A percentile compares a stretch with the other conserved stretches of the same genome.
phyloP scores from a whole-genome alignment of 352 stramenopile genomes.

The Phytophthora ohioensis region DNA sequence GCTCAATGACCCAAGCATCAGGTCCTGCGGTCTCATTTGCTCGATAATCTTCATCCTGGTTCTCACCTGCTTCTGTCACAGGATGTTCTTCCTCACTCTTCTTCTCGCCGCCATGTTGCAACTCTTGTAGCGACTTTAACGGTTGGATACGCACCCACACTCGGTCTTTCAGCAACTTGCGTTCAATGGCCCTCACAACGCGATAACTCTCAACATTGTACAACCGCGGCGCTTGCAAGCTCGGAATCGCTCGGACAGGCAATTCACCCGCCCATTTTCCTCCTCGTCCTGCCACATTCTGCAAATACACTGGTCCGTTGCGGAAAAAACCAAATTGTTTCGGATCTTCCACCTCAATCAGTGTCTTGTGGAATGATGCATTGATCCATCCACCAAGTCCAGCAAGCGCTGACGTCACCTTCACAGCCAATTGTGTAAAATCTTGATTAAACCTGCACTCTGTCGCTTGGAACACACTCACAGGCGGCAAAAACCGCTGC shows the following conservation, averaged over 20 bases:
- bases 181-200: constrained; percentile 64
- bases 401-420: constrained; percentile 67
- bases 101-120: constrained; percentile 26
- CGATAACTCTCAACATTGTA: constrained; percentile 65
- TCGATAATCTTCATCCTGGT: constrained; percentile 25
- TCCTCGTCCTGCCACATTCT: constrained; percentile 67
- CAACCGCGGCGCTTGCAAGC: constrained; percentile 61
- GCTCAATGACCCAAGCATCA: constrained; percentile 80
- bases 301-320: constrained; percentile 56
- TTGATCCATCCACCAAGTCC: constrained; percentile 76
- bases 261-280: constrained; percentile 74
- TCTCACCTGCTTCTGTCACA: constrained; percentile 21
- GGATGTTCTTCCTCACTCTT: constrained; percentile 24
- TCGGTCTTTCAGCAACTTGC: constrained; percentile 80
- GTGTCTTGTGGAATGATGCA: constrained; percentile 57
- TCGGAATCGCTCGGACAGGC: constrained; percentile 68
- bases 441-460: constrained; percentile 78
- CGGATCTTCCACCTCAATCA: constrained; percentile 69
- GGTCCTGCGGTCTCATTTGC: constrained; percentile 12
- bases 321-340: constrained; percentile 32
- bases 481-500: constrained; percentile 63
- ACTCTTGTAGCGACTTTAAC: constrained; percentile 16
- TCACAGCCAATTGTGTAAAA: constrained; percentile 72
- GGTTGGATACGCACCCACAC: constrained; percentile 69
- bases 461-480: constrained; percentile 75